Base-by-base conservation (phyloP, 345 rosid genomes). In the Streptanthus diversifolius region DNA sequence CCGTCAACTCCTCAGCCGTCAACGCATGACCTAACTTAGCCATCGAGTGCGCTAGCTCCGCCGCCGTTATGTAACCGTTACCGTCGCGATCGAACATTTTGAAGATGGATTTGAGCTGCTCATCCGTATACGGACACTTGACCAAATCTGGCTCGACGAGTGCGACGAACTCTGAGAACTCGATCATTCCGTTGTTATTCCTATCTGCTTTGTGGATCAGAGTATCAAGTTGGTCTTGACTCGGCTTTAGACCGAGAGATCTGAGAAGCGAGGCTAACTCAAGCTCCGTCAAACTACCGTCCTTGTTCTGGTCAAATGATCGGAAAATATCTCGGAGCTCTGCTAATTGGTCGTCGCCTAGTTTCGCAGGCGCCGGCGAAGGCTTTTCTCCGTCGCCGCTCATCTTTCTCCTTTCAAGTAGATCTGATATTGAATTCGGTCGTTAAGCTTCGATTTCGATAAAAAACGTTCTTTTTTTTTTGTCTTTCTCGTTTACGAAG, bases 271-370 rank as follows among this genome's bases (percentile, higher is more conserved):
- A 88, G 13, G 89, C 96, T 8, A 95, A 76, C 82, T 95, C 98
- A 4, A 90, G 85, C 82, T 91, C 91, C 6, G 99, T 90, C n/a
- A 95, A 75, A 76, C 99, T 90, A 0, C 98, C 99, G 47, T 91
- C 97, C 3, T 85, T 80, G 86, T 91, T 90, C 63, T 86, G 80
- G 67, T 95, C 98, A 56, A 90, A 95, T 3, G 96, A 84, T 40
- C 98, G 83, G 79, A 95, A 95, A 17, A 91, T 91, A 62, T 91
- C 89, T 1, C 90, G 86, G 1, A 95, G 86, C 66, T 95, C 95
- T 1, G 96, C 77, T 52, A 91, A 68, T 35, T 95, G 97, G 6
- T 83, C 90, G 41, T 89, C 95, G 60, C 88, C 89, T 45, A 88
- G 88, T 71, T 85, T 80, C 77, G 52, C 75, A 18, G 74, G 72